phyloP scores from a whole-genome alignment of 129 eudicot species.

The Heracleum sosnowskyi region DNA sequence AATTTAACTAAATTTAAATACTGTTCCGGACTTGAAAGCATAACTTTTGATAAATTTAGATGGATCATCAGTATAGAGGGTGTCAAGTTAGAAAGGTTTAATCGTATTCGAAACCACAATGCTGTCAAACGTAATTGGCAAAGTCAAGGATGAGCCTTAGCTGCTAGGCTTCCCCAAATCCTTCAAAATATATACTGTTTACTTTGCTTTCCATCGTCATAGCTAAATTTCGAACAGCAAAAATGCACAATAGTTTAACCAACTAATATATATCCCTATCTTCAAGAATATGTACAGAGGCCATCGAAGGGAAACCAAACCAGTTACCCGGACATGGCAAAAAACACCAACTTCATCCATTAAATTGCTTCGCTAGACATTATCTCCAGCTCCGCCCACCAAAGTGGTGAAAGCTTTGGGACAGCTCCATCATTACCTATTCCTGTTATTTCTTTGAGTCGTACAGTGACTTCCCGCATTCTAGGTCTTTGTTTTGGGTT shows the following conservation, averaged over 20 bases:
- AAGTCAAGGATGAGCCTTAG: not conserved
- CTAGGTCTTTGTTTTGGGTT: constrained; percentile 42
- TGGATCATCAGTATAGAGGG: too few relatives aligned
- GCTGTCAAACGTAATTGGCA: not conserved
- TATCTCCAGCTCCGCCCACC: constrained; percentile 97
- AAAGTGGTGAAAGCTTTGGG: constrained; percentile 81
- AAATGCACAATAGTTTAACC: constrained; percentile 6
- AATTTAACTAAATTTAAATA: too few relatives aligned
- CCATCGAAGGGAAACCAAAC: constrained; percentile 3
- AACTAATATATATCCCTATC: not conserved
- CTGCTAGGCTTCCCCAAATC: not conserved
- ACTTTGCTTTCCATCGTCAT: constrained; percentile 2
- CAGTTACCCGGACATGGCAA: constrained; percentile 6
- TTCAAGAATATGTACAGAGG: constrained; percentile 9
- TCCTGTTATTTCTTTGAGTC: constrained; percentile 65
- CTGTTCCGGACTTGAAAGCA: too few relatives aligned
- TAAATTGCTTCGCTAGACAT: constrained; percentile 51
- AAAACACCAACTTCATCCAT: not conserved
- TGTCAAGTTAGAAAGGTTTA: too few relatives aligned
- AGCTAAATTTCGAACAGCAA: constrained; percentile 8
- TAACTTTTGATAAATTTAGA: too few relatives aligned
- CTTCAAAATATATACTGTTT: not conserved
- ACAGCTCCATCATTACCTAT: constrained; percentile 68
- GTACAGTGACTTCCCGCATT: constrained; percentile 50
- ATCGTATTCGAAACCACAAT: not conserved